Evolutionary conservation across 495 filamentous ascomycete genomes (phyloP), one percentile per base, ranked within the genome.

Genomic region (Coniosporium apollinis): DNA sequence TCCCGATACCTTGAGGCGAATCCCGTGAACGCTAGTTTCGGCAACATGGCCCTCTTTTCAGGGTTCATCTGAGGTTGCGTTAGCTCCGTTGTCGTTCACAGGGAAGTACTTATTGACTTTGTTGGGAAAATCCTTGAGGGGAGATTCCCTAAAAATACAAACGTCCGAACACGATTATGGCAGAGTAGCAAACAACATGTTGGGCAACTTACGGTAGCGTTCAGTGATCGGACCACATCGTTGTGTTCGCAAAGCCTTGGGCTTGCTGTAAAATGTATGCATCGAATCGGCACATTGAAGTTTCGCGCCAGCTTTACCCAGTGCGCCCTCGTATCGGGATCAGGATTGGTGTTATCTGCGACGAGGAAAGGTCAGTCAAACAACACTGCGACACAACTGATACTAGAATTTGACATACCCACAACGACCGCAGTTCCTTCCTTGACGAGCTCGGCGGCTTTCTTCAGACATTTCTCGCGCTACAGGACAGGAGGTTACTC

Each of bases 291-390:
- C 2, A 87, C 64, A 1, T 67, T 57, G 33, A 76, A 56, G 34
- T 79, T 76, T 34, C 60, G 66, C 11, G 83, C 83, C 15, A 94
- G 58, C 6, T 69, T 60, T 17, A 81, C 54, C 84, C 85, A 94
- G 37, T 77, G 59, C 8, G 63, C 61, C 45, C 91, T 62, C 24
- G 74, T 80, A 31, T 83, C 80, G 3, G 57, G 47, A 48, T 92
- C 75, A 21, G 87, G 71, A 50, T 94, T 96, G 18, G 89, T 94
- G 53, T 93, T 96, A 55, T 97, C 87, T 92, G 45, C 25, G 30
- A n/a, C n/a, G n/a, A n/a, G n/a, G n/a, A n/a, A n/a, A n/a, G n/a
- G n/a, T n/a, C n/a, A n/a, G n/a, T n/a, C n/a, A n/a, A n/a, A n/a
- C n/a, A n/a, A n/a, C n/a, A n/a, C n/a, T n/a, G n/a, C n/a, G n/a